These are phyloP conservation scores for Hericium alpestre DNA, from an alignment of 768 basidiomycete genomes.

Conservation along the genomic window DNA sequence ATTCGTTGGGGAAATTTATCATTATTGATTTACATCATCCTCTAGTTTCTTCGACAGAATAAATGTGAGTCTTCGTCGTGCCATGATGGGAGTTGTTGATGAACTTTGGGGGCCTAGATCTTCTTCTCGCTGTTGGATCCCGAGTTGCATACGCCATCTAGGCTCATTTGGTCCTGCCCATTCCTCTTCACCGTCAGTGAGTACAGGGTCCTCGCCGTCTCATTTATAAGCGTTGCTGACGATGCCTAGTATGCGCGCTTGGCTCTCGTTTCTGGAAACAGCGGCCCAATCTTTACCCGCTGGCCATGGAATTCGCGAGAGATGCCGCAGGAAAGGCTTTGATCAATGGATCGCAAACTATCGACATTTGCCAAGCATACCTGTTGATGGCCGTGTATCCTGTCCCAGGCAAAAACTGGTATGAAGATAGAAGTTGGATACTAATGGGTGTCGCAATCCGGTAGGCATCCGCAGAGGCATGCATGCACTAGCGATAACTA, in stretches of 20 bases:
- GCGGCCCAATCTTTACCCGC: slow-evolving; percentile 76
- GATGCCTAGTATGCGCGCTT: slow-evolving; percentile 65
- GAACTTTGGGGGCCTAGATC: neutral
- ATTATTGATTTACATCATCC: neutral
- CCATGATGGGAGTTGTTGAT: too few species aligned
- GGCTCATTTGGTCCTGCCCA: slow-evolving; percentile 74
- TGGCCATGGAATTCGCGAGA: slow-evolving; percentile 84
- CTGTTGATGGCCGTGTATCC: slow-evolving; percentile 78
- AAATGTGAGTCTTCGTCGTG: neutral
- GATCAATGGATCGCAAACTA: slow-evolving; percentile 48
- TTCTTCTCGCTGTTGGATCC: slow-evolving; percentile 65
- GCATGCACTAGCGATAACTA: neutral
- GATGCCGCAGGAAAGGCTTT: slow-evolving; percentile 72
- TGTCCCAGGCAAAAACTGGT: slow-evolving; percentile 74
- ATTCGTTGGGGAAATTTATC: neutral
- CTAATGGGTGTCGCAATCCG: slow-evolving; percentile 82
- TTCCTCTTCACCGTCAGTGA: slow-evolving; percentile 83
- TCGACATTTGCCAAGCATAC: slow-evolving; percentile 87
- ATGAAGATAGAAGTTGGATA: slow-evolving; percentile 84
- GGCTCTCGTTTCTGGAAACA: slow-evolving; percentile 66
- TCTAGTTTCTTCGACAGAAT: neutral
- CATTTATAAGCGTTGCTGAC: neutral
- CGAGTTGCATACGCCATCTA: slow-evolving; percentile 67
- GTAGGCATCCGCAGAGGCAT: slow-evolving; percentile 51
- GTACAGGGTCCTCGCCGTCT: slow-evolving; percentile 18